phyloP scores from a whole-genome alignment of 1,284 basidiomycete genomes.

The Peniophora sp. region DNA sequence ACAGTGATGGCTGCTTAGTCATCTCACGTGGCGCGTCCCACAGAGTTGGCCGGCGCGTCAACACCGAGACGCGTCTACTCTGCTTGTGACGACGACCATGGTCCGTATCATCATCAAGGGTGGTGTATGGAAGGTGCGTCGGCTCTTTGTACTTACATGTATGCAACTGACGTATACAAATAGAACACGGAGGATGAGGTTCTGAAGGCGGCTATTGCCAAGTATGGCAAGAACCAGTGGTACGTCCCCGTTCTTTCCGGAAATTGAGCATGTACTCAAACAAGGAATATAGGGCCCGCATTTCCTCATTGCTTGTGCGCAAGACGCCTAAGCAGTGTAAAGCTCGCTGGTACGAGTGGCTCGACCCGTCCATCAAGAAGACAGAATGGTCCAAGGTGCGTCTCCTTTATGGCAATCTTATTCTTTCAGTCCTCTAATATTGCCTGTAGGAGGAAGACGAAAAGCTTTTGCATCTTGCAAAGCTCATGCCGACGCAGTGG shows the following conservation, averaged over 20 bases:
- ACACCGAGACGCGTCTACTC: neutral
- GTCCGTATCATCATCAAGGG: constrained; percentile 93
- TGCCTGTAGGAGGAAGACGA: constrained; percentile 83
- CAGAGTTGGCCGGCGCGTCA: no score
- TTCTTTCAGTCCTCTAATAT: neutral
- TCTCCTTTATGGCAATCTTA: constrained; percentile 8
- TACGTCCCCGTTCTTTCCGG: constrained; percentile 22
- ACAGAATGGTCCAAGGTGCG: constrained; percentile 96
- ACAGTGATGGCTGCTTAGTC: no score
- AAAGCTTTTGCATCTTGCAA: constrained; percentile 95
- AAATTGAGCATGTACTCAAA: constrained; percentile 6
- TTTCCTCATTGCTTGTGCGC: constrained; percentile 93
- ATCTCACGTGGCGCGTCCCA: no score
- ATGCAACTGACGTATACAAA: constrained; percentile 12
- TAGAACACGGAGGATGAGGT: constrained; percentile 96
- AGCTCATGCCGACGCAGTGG: constrained; percentile 99
- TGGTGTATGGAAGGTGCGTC: constrained; percentile 67
- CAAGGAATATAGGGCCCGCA: constrained; percentile 75
- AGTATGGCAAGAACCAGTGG: constrained; percentile 97
- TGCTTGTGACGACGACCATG: constrained; percentile 31
- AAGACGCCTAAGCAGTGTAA: constrained; percentile 99
- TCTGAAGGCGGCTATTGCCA: constrained; percentile 94
- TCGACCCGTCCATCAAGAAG: constrained; percentile 99
- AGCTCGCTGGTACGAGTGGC: constrained; percentile 99
- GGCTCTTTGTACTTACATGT: neutral